Percentiles rank a stretch among this genome's conserved stretches.
These are phyloP conservation scores for Trametes elegans DNA, from an alignment of 768 basidiomycete genomes.

Conservation along the genomic window DNA sequence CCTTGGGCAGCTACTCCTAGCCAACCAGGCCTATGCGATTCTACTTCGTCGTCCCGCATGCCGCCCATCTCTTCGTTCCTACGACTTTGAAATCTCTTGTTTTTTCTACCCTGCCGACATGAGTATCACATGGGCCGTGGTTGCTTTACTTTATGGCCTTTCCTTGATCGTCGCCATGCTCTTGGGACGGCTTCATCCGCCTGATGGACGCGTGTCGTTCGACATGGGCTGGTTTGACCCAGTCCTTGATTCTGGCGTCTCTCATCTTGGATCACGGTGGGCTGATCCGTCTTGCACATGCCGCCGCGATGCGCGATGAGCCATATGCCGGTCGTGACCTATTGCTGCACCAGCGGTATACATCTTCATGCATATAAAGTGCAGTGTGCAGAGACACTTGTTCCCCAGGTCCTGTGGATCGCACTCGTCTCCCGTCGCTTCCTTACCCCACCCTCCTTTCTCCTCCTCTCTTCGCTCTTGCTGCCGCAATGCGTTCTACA, in stretches of 20 bases:
- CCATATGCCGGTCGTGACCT: background rate
- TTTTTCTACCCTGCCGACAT: too few relatives aligned
- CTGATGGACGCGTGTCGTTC: too few relatives aligned
- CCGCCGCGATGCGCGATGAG: too few relatives aligned
- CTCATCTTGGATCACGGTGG: conserved; percentile 1
- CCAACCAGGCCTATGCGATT: too few relatives aligned
- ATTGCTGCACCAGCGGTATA: background rate
- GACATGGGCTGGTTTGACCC: too few relatives aligned
- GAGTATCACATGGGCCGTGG: background rate
- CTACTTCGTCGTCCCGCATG: too few relatives aligned
- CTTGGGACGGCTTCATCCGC: background rate
- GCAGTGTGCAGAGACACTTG: background rate
- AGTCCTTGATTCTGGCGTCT: too few relatives aligned
- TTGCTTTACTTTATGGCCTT: conserved; percentile 1
- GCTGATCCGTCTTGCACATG: conserved; percentile 12
- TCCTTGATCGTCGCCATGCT: conserved; percentile 11
- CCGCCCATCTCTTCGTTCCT: too few relatives aligned
- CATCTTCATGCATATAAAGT: conserved; percentile 18
- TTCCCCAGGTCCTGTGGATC: conserved; percentile 16
- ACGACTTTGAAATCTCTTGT: too few relatives aligned
- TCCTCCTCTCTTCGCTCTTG: background rate
- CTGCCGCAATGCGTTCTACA: conserved; percentile 18
- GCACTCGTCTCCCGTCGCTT: background rate
- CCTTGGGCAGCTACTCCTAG: too few relatives aligned
- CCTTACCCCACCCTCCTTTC: background rate